Conservation (phyloP, 352 stramenopile genomes). For the Globisporangium perplexum region DNA sequence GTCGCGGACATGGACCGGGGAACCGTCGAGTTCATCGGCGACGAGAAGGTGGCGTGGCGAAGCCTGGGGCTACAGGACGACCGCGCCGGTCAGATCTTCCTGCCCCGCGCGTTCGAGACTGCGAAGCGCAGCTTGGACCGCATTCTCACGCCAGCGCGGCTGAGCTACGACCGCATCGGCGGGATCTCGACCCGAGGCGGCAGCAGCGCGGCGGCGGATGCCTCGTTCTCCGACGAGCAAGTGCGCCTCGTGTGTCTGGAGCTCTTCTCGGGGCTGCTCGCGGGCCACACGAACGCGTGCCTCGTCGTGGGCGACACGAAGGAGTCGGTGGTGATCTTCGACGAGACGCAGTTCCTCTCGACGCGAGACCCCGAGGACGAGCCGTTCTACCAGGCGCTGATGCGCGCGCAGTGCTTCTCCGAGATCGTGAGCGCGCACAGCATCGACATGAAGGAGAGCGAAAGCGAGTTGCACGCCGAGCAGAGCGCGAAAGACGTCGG, state of each 20-base stretch:
- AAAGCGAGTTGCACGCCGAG: constrained; percentile 9
- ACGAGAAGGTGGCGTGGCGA: constrained; percentile 51
- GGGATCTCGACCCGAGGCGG: constrained; percentile 5
- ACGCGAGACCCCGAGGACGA: constrained; percentile 48
- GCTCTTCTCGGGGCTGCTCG: constrained; percentile 55
- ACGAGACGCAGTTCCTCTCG: constrained; percentile 78
- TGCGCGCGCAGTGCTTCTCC: constrained; percentile 81
- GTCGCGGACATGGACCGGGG: constrained; percentile 70
- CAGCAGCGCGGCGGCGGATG: neutral
- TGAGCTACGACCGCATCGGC: constrained; percentile 37
- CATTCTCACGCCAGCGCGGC: constrained; percentile 31
- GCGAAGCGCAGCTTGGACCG: constrained; percentile 51
- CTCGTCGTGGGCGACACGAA: constrained; percentile 81
- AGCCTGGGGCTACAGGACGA: constrained; percentile 44
- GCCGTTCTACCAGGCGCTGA: constrained; percentile 58
- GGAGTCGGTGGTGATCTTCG: constrained; percentile 85
- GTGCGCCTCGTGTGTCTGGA: constrained; percentile 65
- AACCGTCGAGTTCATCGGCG: constrained; percentile 63
- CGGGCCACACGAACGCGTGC: constrained; percentile 64
- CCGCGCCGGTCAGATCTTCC: constrained; percentile 30
- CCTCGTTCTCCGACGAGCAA: constrained; percentile 24
- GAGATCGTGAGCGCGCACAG: constrained; percentile 76
- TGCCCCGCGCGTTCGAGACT: constrained; percentile 47
- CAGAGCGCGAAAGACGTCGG: constrained; percentile 18
- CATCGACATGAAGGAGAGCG: constrained; percentile 44